Conservation (phyloP, 805 yeast species). For the Zygoascus bituminiphila region DNA sequence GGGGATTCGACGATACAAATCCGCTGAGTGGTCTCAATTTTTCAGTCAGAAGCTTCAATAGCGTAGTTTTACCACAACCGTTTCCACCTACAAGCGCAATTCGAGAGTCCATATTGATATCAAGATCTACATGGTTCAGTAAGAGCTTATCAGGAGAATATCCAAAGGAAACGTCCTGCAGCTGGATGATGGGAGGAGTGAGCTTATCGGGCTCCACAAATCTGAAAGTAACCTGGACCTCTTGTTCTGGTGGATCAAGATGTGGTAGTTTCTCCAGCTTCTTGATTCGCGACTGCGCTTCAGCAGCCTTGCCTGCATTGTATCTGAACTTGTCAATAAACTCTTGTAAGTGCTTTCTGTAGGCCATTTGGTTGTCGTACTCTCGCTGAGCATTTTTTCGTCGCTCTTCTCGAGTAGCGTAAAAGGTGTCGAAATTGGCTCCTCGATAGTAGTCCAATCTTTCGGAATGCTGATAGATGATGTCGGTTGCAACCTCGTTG, state of each 20-base stretch:
- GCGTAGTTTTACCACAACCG: conserved; percentile 98
- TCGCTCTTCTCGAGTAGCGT: conserved; percentile 91
- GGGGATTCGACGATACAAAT: conserved; percentile 65
- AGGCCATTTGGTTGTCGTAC: conserved; percentile 96
- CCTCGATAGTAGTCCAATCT: conserved; percentile 89
- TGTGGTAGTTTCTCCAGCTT: conserved; percentile 91
- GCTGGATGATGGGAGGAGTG: conserved; percentile 88
- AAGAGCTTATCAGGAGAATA: conserved; percentile 59
- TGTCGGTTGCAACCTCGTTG: conserved; percentile 97
- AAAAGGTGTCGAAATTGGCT: conserved; percentile 86
- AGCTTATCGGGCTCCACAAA: conserved; percentile 93
- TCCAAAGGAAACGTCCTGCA: conserved; percentile 81
- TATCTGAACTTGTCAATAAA: conserved; percentile 95
- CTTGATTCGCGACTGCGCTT: conserved; percentile 96
- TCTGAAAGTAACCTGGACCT: conserved; percentile 70
- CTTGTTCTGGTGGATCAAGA: conserved; percentile 91
- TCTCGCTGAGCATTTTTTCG: conserved; percentile 87
- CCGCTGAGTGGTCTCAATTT: conserved; percentile 69
- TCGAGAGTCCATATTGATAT: conserved; percentile 88
- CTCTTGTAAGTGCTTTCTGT: conserved; percentile 84
- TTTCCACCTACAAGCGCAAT: conserved; percentile 97
- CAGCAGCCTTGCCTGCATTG: conserved; percentile 95
- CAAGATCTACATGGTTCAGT: conserved; percentile 71
- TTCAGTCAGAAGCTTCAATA: conserved; percentile 80
- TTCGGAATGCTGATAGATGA: conserved; percentile 95